Base-by-base conservation (phyloP, 2,329 filamentous ascomycete genomes). In the Tolypocladium sp. region DNA sequence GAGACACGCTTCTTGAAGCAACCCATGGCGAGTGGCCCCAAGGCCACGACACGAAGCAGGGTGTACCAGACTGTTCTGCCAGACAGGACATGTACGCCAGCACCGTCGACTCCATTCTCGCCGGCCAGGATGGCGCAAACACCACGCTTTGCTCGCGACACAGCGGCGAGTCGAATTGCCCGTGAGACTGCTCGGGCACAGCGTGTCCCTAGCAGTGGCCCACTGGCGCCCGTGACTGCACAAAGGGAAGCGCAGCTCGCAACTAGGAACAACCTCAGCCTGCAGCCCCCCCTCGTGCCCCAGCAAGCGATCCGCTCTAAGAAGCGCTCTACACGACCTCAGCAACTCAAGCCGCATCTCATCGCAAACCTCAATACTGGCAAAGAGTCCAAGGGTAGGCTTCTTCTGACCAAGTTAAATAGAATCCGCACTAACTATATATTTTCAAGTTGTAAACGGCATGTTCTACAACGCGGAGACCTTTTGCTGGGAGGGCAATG, bases 401-500 rank as follows among this genome's bases (percentile, higher is more conserved):
- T 56, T 63, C 49, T 59, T 35, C 38, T 33, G 37, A 51, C 27
- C 37, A 27, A 12, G 27, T 7, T 20, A 55, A 41, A 22, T 17
- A 33, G 41, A 46, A 22, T n/a, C n/a, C 12, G 54, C 59, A 54
- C 71, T 77, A 69, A 77, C 65, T 54, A 38, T 35, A 15, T 17
- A 41, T 52, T 8, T 51, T 51, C 37, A 63, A 93, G 91, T 87
- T 68, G 83, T 96, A 61, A 94, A 96, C 73, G 94, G 93, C 63
- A 99, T 99, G 94, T 88, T 86, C 58, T 99, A 96, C 72, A 97
- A 99, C 69, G 91, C 94, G 8, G 79, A 82, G 35, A 89, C 90
- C 10, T 94, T 87, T 69, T 83, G 86, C 56, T 99, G 94, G 94
- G 94, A 99, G 78, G 94, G 94, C 57, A 99, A 99, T 67, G 94